Evolutionary conservation across 1,284 basidiomycete genomes (phyloP), one percentile per base, ranked within the genome.

Genomic region (Sporisorium iseilematis-ciliati): DNA sequence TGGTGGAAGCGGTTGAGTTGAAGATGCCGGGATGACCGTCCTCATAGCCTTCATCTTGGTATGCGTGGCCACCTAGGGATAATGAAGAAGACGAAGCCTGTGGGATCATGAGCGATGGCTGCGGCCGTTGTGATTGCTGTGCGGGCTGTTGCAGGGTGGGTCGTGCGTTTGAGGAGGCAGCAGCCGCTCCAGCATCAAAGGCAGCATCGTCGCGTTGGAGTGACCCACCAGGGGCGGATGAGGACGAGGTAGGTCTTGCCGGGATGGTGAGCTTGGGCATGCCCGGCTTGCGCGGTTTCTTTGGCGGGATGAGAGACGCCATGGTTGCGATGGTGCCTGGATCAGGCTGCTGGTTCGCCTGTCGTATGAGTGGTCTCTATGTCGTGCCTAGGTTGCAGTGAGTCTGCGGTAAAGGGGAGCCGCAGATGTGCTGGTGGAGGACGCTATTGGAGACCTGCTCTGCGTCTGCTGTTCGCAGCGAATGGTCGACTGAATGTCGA

Each of bases 261-360:
- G 80, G 78, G 26, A 83, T 75, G 33, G 68, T 57, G 20, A 84
- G 77, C 58, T 83, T 84, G n/a, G 82, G 82, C 77, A 81, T 74
- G n/a, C 79, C 81, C 26, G 68, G 67, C 65, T 77, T 69, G 57
- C 72, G 71, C 14, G 76, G 76, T 51, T 78, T 67, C 60, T 78
- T 80, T 21, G 83, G 83, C 2, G 83, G 83, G 41, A 84, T 84
- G 31, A 84, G 58, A 21, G 81, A 84, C 23, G 75, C 70, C 77
- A 79, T 81, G 42, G 3, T 51, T 51, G 54, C 57, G 12, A 20
- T 7, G n/a, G 10, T 20, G 33, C 43, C 43, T 29, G 6, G 46
- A 7, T 25, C 4, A 31, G 25, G 45, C 45, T 26, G 45, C 14
- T 18, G 25, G 45, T 26, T 18, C 14, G 29, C 7, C 33, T 33